Conservation (phyloP, 805 yeast genomes). For the Kodamaea hsintzibuensis region DNA sequence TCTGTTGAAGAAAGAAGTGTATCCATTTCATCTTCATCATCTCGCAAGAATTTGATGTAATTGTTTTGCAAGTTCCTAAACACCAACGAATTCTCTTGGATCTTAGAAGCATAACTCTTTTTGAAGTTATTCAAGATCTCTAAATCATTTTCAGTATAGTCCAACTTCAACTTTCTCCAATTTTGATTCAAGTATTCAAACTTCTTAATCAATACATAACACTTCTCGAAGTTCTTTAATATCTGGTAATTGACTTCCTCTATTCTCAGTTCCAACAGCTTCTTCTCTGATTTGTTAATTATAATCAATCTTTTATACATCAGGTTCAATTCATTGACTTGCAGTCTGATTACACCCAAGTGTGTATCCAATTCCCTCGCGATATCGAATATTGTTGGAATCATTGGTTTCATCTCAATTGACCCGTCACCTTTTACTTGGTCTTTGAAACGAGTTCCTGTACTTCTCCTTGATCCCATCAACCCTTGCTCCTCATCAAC, state of each 20-base stretch:
- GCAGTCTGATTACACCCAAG: constrained; percentile 50
- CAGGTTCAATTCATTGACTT: constrained; percentile 61
- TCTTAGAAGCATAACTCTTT: constrained; percentile 78
- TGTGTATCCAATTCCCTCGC: constrained; percentile 69
- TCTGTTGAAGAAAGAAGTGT: constrained; percentile 12
- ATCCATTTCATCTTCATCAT: constrained; percentile 66
- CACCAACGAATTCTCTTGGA: constrained; percentile 74
- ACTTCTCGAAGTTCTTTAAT: constrained; percentile 73
- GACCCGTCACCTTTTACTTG: constrained; percentile 26
- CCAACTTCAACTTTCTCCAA: constrained; percentile 42
- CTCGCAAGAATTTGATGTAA: constrained; percentile 79
- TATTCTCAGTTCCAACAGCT: constrained; percentile 71
- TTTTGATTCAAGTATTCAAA: constrained; percentile 47
- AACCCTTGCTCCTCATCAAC: constrained; percentile 63
- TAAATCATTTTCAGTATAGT: constrained; percentile 48
- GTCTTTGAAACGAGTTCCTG: constrained; percentile 10
- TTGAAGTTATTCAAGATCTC: constrained; percentile 77
- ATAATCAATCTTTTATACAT: constrained; percentile 79
- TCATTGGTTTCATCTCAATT: constrained; percentile 64
- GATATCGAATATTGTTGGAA: constrained; percentile 78
- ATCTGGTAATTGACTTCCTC: constrained; percentile 75
- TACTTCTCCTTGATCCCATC: constrained; percentile 34
- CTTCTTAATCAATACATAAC: constrained; percentile 74
- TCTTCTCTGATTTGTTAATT: constrained; percentile 85
- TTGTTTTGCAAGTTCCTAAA: constrained; percentile 88